Base-by-base conservation (phyloP, 2,329 filamentous ascomycete genomes). In the Hypoxylon sp. region DNA sequence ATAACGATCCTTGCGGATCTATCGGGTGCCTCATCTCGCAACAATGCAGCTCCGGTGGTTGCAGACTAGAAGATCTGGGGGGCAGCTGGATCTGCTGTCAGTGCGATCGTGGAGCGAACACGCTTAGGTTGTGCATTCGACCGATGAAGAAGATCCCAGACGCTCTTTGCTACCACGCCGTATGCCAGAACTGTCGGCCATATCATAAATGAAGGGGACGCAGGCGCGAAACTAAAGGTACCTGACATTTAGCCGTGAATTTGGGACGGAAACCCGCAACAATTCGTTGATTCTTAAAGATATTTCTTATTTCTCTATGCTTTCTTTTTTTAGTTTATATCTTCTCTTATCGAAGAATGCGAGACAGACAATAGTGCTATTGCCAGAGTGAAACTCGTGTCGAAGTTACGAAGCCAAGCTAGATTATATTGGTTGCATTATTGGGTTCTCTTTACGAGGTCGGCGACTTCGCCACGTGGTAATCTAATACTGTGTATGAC, bases 121-220 rank as follows among this genome's bases (percentile, higher is more conserved):
- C 78, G 3, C 80, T 80, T 51, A 76, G 78, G 21, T 83, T 79
- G 77, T 87, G 85, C 69, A 75, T 80, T 34, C 82, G 84, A 65
- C 80, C 77, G 58, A 81, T 82, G 80, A 79, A 77, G 58, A 79
- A 79, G 11, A 82, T 82, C 65, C 82, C 84, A 9, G 82, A 86
- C 67, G 83, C 82, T 1, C 82, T 86, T 48, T 87, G 85, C 74
- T 85, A 85, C 67, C 85, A 87, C 64, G 75, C 77, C n/a, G 80
- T 85, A 55, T 87, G 85, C 72, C 74, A 77, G 41, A 72, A 70
- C 2, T 87, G 85, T 65, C 77, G 75, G 48, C 65, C 79, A 10
- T 82, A 85, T 63, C 46, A 13, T 21, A 57, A 38, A 23, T 65
- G 56, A 51, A 43, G 4, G 23, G 25, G 25, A 9, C 4, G 9